These are phyloP conservation scores for Hevea brasiliensis DNA, from an alignment of 345 rosid genomes.

Conservation along the genomic window DNA sequence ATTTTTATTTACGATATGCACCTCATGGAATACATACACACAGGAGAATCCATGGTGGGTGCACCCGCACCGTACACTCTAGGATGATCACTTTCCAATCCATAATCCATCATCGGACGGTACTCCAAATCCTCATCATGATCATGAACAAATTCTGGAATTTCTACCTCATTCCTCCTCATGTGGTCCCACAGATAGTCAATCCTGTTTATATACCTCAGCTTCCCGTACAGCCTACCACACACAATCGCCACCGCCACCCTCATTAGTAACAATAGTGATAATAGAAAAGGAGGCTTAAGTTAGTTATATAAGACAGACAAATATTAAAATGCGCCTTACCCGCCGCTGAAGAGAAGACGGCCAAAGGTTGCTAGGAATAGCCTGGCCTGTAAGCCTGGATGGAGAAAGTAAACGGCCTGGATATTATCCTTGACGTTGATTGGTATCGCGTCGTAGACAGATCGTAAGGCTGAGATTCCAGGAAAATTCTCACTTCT, in stretches of 20 bases:
- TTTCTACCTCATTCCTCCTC: constrained; percentile 55
- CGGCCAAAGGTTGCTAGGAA: constrained; percentile 69
- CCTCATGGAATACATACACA: constrained; percentile 49
- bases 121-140: constrained; percentile 54
- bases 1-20: constrained; percentile 27
- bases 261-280: no score
- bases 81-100: constrained; percentile 64
- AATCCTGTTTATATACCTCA: constrained; percentile 22
- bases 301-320: neutral
- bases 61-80: constrained; percentile 16
- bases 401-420: constrained; percentile 59
- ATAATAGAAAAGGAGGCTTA: no score
- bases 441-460: constrained; percentile 47
- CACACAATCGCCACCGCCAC: no score
- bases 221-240: no score
- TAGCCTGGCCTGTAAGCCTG: constrained; percentile 50
- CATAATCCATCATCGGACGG: constrained; percentile 50
- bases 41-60: constrained; percentile 32
- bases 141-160: constrained; percentile 58
- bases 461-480: constrained; percentile 45
- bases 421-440: constrained; percentile 36
- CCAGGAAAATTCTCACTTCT: constrained; percentile 56
- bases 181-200: constrained; percentile 63
- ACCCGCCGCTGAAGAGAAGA: constrained; percentile 55
- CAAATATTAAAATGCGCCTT: constrained; percentile 7